Base-by-base conservation (phyloP, 768 basidiomycete species). In the Lentinula guzmanii region DNA sequence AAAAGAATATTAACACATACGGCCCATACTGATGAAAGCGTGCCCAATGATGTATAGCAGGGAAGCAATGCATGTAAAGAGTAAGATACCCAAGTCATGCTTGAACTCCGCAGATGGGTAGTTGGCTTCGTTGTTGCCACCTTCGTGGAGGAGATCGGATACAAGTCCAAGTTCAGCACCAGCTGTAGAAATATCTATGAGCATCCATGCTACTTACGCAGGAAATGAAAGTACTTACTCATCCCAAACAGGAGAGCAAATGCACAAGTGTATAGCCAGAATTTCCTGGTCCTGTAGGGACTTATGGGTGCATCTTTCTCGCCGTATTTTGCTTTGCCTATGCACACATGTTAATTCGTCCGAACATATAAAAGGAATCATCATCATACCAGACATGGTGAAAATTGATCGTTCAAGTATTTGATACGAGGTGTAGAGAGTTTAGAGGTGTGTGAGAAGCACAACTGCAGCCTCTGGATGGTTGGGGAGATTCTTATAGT, bases 21-120 rank as follows among this genome's bases (percentile, higher is more conserved):
- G 54, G 18, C 67, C 67, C 21, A 72, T 56, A 4, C 66, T 56
- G 5, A 68, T 59, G 61, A 65, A 71, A 31, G 67, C 61, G 60
- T 75, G 73, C 11, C 62, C 60, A n/a, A 73, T 50, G 18, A 64
- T 52, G 59, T 69, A 58, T 5, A 75, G 28, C 15, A 75, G 63
- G 1, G 70, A 68, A 11, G 68, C 55, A 54, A 75, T 62, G 28
- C 65, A 65, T 7, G 67, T 62, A 60, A 68, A 70, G 37, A 75
- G 67, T 24, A 71, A 60, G 42, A 75, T 62, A 33, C 72, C 73
- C 42, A 75, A 61, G 43, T 60, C 61, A 62, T 75, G 69, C 61
- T 71, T 71, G 63, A 70, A 73, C 52, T 70, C 64, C 34, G 64
- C 66, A 4, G 69, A 69, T 0, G 71, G 69, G 48, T 72, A 75